phyloP scores from a whole-genome alignment of 805 yeast species.

The Wickerhamomyces strasburgensis region DNA sequence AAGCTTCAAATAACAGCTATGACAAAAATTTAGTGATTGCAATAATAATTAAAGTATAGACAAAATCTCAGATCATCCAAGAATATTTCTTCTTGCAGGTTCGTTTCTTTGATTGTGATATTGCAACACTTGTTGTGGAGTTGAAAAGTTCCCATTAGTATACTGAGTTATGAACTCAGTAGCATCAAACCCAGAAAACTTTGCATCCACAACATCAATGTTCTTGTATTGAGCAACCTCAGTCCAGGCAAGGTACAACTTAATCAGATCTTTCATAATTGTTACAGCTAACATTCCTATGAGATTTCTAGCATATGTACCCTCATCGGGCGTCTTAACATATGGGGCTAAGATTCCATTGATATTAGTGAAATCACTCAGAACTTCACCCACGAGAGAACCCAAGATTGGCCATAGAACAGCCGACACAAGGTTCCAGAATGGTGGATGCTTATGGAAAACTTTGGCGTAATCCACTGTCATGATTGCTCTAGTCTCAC shows the following conservation, averaged over 20 bases:
- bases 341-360: constrained; percentile 17
- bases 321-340: constrained; percentile 34
- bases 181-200: constrained; percentile 7
- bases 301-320: constrained; percentile 29
- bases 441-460: constrained; percentile 17
- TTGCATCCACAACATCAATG: constrained; percentile 14
- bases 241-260: constrained; percentile 29
- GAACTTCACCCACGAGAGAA: constrained; percentile 19
- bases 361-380: constrained; percentile 22
- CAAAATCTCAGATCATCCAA: too few relatives aligned
- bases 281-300: constrained; percentile 30
- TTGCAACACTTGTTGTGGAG: too few relatives aligned
- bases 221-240: constrained; percentile 26
- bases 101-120: too few relatives aligned
- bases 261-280: constrained; percentile 28
- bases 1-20: too few relatives aligned
- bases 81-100: too few relatives aligned
- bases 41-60: too few relatives aligned
- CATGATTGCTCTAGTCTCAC: constrained; percentile 27
- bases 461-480: constrained; percentile 26
- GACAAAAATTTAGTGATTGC: too few relatives aligned
- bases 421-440: constrained; percentile 15
- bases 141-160: too few relatives aligned
- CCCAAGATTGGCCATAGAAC: constrained; percentile 29
- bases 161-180: too few relatives aligned